phyloP scores from a whole-genome alignment of 805 yeast species.

The Lipomyces kockii region DNA sequence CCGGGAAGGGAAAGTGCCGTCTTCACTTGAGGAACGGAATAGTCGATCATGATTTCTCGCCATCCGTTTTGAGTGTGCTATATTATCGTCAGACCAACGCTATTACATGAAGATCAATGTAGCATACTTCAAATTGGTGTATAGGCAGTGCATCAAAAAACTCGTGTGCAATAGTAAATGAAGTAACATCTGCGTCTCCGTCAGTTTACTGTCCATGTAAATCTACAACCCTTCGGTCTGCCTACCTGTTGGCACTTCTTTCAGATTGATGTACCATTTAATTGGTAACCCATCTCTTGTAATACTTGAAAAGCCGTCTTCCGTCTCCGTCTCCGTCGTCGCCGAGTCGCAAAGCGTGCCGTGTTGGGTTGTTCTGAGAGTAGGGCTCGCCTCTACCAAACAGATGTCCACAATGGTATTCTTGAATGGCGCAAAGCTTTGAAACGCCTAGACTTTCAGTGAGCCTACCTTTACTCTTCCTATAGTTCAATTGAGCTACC shows the following conservation, averaged over 20 bases:
- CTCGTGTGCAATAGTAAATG: slow-evolving; percentile 79
- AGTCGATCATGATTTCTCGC: slow-evolving; percentile 78
- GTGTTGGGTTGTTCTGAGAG: slow-evolving; percentile 62
- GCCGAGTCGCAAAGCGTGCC: slow-evolving; percentile 51
- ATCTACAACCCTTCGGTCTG: too few relatives aligned
- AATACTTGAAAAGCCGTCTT: slow-evolving; percentile 46
- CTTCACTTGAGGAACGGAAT: slow-evolving; percentile 39
- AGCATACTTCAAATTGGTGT: slow-evolving; percentile 58
- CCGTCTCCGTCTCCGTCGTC: slow-evolving; percentile 43
- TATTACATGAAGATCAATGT: neutral
- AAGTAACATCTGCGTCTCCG: slow-evolving; percentile 45
- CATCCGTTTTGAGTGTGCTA: slow-evolving; percentile 64
- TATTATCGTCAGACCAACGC: neutral
- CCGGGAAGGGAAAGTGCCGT: slow-evolving; percentile 40
- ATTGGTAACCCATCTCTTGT: slow-evolving; percentile 60
- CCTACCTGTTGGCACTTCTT: slow-evolving; percentile 43
- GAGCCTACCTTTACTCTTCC: slow-evolving; percentile 35
- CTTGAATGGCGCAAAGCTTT: slow-evolving; percentile 44
- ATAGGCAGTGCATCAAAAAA: slow-evolving; percentile 87
- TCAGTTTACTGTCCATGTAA: slow-evolving; percentile 31
- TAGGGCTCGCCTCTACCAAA: slow-evolving; percentile 73
- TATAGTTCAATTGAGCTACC: slow-evolving; percentile 34
- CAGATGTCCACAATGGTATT: slow-evolving; percentile 48
- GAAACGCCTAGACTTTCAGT: slow-evolving; percentile 12
- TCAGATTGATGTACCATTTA: slow-evolving; percentile 44